These are phyloP conservation scores for Wickerhamiella shivajii DNA, from an alignment of 805 yeast species.

Conservation along the genomic window DNA sequence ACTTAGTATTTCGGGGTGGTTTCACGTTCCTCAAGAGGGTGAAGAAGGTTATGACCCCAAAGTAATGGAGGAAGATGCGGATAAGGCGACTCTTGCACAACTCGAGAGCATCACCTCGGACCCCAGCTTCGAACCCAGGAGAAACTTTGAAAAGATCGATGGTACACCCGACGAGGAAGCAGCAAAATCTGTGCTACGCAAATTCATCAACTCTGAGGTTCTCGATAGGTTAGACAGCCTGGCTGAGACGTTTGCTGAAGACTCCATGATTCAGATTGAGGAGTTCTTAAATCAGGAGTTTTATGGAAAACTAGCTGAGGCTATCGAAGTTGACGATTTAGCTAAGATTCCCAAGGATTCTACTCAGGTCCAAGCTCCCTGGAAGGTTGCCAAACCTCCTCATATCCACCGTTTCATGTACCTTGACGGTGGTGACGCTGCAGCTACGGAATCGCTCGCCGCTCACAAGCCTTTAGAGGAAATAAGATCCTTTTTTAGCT, in stretches of 20 bases:
- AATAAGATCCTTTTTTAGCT: conserved; percentile 43
- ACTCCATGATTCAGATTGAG: conserved; percentile 53
- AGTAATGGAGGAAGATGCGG: conserved; percentile 62
- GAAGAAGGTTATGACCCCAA: conserved; percentile 57
- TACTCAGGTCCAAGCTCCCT: conserved; percentile 32
- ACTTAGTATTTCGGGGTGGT: conserved; percentile 95
- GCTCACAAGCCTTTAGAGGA: conserved; percentile 31
- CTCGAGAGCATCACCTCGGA: conserved; percentile 62
- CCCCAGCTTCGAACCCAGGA: conserved; percentile 72
- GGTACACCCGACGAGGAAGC: conserved; percentile 12
- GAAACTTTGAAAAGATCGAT: conserved; percentile 5
- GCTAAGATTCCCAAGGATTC: conserved; percentile 12
- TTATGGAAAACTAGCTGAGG: conserved; percentile 32
- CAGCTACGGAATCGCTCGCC: conserved; percentile 10
- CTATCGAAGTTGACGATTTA: conserved; percentile 40
- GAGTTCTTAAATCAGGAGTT: conserved; percentile 46
- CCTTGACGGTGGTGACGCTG: conserved; percentile 35
- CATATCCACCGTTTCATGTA: conserved; percentile 82
- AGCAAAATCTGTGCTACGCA: conserved; percentile 37
- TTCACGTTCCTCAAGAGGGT: conserved; percentile 89
- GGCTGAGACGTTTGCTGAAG: conserved; percentile 41
- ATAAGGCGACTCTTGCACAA: conserved; percentile 51
- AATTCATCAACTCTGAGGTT: conserved; percentile 44
- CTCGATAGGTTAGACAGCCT: conserved; percentile 31
- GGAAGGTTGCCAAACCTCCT: conserved; percentile 89